Evolutionary conservation across 805 yeast genomes (phyloP).

Genomic region (Ogataea methylovora): DNA sequence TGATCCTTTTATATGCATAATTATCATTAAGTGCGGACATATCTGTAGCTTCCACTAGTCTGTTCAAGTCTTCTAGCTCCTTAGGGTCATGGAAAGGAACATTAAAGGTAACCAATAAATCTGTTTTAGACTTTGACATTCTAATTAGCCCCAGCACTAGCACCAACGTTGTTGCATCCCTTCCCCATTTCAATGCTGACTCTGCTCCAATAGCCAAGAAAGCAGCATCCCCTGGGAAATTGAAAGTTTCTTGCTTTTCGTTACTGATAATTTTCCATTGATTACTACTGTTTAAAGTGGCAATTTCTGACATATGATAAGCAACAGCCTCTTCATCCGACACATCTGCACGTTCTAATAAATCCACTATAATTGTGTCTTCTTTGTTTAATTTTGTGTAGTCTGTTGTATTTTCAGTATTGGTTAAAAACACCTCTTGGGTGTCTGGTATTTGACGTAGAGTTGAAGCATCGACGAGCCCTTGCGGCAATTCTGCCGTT

Average conservation of each 20-base stretch:
- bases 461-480: slow-evolving; percentile 66
- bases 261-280: neutral
- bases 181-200: slow-evolving; percentile 47
- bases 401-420: slow-evolving; percentile 15
- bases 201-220: slow-evolving; percentile 31
- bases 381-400: slow-evolving; percentile 28
- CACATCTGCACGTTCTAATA: slow-evolving; percentile 38
- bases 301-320: slow-evolving; percentile 50
- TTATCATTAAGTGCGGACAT: too few species aligned
- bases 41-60: slow-evolving; percentile 2
- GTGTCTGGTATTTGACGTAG: slow-evolving; percentile 86
- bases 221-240: slow-evolving; percentile 15
- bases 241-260: neutral
- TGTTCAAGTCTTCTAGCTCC: slow-evolving; percentile 19
- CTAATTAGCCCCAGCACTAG: slow-evolving; percentile 54
- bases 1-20: slow-evolving; percentile 15
- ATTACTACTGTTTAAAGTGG: slow-evolving; percentile 30
- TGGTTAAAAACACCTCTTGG: slow-evolving; percentile 78
- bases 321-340: slow-evolving; percentile 35
- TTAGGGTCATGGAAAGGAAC: slow-evolving; percentile 37
- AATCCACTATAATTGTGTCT: slow-evolving; percentile 56
- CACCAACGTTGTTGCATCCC: slow-evolving; percentile 29
- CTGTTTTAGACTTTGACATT: slow-evolving; percentile 44
- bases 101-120: slow-evolving; percentile 52
- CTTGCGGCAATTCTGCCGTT: slow-evolving; percentile 45